phyloP scores from a whole-genome alignment of 2,329 filamentous ascomycete genomes.

The Hypocreales sp. region DNA sequence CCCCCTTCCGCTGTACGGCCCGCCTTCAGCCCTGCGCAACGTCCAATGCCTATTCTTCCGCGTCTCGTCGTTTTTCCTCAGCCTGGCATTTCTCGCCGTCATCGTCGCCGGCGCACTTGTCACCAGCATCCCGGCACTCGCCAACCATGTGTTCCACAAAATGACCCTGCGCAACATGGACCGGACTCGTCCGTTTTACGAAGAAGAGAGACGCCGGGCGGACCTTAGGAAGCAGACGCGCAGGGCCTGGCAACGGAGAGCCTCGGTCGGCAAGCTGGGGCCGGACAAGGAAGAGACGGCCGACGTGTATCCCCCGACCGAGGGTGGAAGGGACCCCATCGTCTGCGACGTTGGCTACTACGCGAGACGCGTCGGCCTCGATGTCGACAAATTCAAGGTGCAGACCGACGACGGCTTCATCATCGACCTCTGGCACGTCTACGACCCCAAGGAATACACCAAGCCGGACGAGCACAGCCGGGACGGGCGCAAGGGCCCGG shows the following conservation, averaged over 20 bases:
- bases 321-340: constrained; percentile 67
- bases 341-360: constrained; percentile 74
- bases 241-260: constrained; percentile 43
- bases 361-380: constrained; percentile 71
- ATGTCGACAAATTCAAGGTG: constrained; percentile 69
- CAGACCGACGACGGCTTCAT: constrained; percentile 92
- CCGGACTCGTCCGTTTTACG: constrained; percentile 48
- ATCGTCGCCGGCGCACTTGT: constrained; percentile 64
- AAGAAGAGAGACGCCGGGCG: constrained; percentile 52
- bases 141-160: constrained; percentile 32
- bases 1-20: constrained; percentile 67
- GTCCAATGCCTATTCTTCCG: constrained; percentile 53
- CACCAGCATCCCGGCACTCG: constrained; percentile 42
- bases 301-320: constrained; percentile 54
- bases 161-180: constrained; percentile 45
- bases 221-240: constrained; percentile 40
- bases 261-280: constrained; percentile 16
- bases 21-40: constrained; percentile 48
- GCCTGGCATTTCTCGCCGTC: constrained; percentile 58
- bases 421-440: constrained; percentile 78
- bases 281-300: constrained; percentile 26
- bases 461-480: constrained; percentile 32
- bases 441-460: constrained; percentile 61
- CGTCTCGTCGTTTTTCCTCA: constrained; percentile 57
- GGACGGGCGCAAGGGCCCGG: constrained; percentile 23